phyloP scores from a whole-genome alignment of 179 eudicot genomes.

The Vitellaria paradoxa region DNA sequence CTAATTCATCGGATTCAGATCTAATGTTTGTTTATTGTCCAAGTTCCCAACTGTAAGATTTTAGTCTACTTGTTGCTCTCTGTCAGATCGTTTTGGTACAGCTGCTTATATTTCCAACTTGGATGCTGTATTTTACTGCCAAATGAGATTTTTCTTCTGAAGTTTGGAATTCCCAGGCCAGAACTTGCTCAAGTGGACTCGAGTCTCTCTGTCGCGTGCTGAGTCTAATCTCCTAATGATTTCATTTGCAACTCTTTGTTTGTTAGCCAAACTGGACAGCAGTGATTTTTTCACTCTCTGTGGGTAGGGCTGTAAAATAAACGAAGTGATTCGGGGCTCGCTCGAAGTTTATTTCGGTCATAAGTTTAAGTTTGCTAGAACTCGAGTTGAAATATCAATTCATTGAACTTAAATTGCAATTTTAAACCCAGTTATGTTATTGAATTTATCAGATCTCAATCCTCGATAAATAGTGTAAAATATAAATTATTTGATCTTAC shows the following conservation, averaged over 20 bases:
- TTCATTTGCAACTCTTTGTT: too few species aligned
- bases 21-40: neutral
- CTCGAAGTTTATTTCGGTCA: too few species aligned
- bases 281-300: too few species aligned
- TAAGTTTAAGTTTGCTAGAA: neutral
- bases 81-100: neutral
- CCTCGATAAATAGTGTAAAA: too few species aligned
- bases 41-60: neutral
- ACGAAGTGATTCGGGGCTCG: too few species aligned
- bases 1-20: neutral
- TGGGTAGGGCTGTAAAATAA: neutral
- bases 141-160: neutral
- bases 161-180: neutral
- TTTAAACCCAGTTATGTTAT: too few species aligned
- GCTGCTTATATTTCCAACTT: neutral
- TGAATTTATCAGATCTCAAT: too few species aligned
- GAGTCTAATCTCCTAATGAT: neutral
- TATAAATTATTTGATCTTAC: too few species aligned
- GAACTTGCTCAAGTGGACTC: neutral
- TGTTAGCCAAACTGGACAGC: too few species aligned
- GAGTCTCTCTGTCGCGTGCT: neutral
- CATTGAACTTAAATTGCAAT: too few species aligned
- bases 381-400: too few species aligned
- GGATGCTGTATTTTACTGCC: neutral
- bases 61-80: too few species aligned